Conservation (phyloP, 2,329 filamentous ascomycete species). For the Stagonosporopsis tanaceti region DNA sequence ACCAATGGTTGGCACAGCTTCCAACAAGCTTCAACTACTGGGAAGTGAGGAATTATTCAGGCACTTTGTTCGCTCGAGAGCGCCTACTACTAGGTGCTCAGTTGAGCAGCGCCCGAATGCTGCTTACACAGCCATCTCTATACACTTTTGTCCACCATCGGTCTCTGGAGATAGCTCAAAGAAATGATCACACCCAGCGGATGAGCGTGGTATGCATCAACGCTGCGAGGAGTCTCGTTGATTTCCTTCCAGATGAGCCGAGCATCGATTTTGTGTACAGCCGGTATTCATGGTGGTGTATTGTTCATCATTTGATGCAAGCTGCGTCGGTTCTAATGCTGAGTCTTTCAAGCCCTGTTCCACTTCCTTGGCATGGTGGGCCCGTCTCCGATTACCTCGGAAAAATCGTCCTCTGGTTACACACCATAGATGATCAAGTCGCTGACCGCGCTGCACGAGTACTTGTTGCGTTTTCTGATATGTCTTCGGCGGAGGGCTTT, state of each 20-base stretch:
- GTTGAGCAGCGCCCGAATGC: conserved; percentile 48
- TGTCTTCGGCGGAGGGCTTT: too few relatives aligned
- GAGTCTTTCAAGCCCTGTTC: too few relatives aligned
- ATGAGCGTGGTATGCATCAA: conserved; percentile 38
- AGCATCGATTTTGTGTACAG: conserved; percentile 40
- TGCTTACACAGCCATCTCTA: conserved; percentile 49
- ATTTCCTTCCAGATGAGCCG: conserved; percentile 46
- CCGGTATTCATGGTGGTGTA: conserved; percentile 52
- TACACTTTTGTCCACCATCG: too few relatives aligned
- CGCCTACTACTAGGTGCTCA: conserved; percentile 43
- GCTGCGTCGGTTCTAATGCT: conserved; percentile 49
- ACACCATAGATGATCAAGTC: too few relatives aligned
- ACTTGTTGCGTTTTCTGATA: too few relatives aligned
- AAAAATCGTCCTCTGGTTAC: too few relatives aligned
- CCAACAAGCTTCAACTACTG: conserved; percentile 41
- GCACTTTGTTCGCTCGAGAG: conserved; percentile 28
- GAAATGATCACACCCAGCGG: not conserved
- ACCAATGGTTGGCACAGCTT: conserved; percentile 43
- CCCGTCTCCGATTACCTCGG: too few relatives aligned
- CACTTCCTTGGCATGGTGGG: too few relatives aligned
- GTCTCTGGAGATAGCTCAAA: not conserved
- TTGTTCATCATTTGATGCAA: conserved; percentile 51
- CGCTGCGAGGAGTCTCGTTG: conserved; percentile 44
- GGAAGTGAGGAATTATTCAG: conserved; percentile 1
- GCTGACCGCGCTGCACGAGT: too few relatives aligned